These are phyloP conservation scores for Mycena floridula DNA, from an alignment of 768 basidiomycete genomes.

Conservation along the genomic window DNA sequence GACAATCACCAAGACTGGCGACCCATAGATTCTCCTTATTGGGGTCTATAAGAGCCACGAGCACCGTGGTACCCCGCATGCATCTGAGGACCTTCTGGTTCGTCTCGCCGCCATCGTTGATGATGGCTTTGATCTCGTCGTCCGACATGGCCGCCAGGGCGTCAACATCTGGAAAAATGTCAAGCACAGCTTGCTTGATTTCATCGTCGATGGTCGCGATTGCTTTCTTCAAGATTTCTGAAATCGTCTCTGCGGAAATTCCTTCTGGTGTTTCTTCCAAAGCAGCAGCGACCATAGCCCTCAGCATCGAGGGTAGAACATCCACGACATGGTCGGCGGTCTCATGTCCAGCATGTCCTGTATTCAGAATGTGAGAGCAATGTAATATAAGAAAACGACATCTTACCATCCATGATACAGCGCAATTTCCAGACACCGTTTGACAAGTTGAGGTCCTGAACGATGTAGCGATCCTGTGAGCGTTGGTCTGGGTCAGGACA, in stretches of 20 bases:
- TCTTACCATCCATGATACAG: slow-evolving; percentile 42
- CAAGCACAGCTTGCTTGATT: slow-evolving; percentile 29
- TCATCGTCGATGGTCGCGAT: slow-evolving; percentile 32
- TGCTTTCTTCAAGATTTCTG: slow-evolving; percentile 24
- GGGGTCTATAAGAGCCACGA: slow-evolving; percentile 42
- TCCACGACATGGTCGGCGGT: slow-evolving; percentile 34
- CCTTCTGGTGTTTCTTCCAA: not conserved
- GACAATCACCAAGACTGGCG: slow-evolving; percentile 51
- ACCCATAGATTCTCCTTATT: slow-evolving; percentile 41
- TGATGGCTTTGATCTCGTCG: slow-evolving; percentile 29
- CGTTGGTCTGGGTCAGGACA: slow-evolving; percentile 30
- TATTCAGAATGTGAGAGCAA: not conserved
- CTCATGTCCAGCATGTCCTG: slow-evolving; percentile 43
- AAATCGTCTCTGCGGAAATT: slow-evolving; percentile 14
- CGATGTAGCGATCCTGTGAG: slow-evolving; percentile 41
- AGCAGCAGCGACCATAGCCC: slow-evolving; percentile 15
- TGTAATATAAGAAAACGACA: not conserved
- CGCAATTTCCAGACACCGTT: slow-evolving; percentile 38
- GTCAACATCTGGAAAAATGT: slow-evolving; percentile 33
- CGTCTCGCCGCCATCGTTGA: slow-evolving; percentile 34
- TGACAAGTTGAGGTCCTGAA: slow-evolving; percentile 31
- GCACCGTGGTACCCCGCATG: slow-evolving; percentile 46
- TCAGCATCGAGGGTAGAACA: slow-evolving; percentile 25
- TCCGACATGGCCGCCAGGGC: slow-evolving; percentile 26
- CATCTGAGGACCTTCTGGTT: slow-evolving; percentile 32